phyloP scores from a whole-genome alignment of 1,139 yeast species.

The Fermentozyma sake region DNA sequence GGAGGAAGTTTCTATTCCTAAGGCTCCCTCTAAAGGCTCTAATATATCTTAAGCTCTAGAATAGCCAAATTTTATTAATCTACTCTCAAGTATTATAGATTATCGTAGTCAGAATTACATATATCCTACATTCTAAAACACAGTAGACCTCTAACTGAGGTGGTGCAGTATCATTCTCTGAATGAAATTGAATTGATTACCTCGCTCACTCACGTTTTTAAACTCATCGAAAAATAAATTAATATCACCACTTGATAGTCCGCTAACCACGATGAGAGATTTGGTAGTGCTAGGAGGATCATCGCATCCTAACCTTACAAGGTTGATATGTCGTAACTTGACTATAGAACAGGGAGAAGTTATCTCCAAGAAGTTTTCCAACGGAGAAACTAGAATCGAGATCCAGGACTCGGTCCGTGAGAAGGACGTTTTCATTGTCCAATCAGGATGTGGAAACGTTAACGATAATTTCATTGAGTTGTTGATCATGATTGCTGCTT shows the following conservation, averaged over 20 bases:
- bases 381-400: slow-evolving; percentile 89
- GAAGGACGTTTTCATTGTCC: slow-evolving; percentile 85
- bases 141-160: no score
- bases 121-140: no score
- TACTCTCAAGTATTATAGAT: no score
- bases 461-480: slow-evolving; percentile 90
- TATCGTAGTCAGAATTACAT: no score
- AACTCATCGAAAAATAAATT: slow-evolving; percentile 1
- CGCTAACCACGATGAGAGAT: slow-evolving; percentile 56
- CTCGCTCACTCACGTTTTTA: no score
- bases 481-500: slow-evolving; percentile 84
- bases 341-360: slow-evolving; percentile 60
- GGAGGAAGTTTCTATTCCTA: neutral
- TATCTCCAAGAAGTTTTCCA: slow-evolving; percentile 54
- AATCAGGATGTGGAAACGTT: slow-evolving; percentile 81
- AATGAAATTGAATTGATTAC: no score
- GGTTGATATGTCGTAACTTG: slow-evolving; percentile 57
- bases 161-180: no score
- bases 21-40: no score
- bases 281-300: slow-evolving; percentile 74
- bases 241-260: slow-evolving; percentile 1
- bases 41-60: no score
- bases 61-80: no score
- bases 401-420: slow-evolving; percentile 84
- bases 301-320: slow-evolving; percentile 64